Conservation (phyloP, 495 filamentous ascomycete species). For the Penicillium angulare region DNA sequence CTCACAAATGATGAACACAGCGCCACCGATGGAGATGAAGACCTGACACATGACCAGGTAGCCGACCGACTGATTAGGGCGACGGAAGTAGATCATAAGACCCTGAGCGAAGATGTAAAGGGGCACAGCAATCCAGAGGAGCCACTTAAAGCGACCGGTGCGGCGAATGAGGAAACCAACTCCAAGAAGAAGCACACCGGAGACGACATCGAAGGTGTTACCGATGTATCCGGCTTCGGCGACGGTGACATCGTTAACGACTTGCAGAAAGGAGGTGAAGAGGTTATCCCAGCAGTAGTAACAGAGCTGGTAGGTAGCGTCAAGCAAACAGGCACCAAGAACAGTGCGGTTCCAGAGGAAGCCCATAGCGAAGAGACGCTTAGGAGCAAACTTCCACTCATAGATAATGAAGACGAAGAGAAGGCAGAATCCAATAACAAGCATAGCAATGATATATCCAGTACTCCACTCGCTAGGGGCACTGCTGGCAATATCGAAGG, state of each 20-base stretch:
- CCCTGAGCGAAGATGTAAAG: conserved; percentile 54
- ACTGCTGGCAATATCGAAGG: conserved; percentile 50
- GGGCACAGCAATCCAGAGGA: conserved; percentile 56
- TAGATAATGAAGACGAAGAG: conserved; percentile 53
- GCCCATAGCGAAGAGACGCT: conserved; percentile 51
- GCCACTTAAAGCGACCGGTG: conserved; percentile 52
- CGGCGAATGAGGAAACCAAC: conserved; percentile 51
- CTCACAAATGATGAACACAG: conserved; percentile 56
- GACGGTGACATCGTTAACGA: conserved; percentile 61
- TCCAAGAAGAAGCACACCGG: conserved; percentile 42
- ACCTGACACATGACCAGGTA: conserved; percentile 72
- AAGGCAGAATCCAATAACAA: conserved; percentile 53
- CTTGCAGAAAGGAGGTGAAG: conserved; percentile 71
- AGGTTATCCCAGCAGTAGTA: conserved; percentile 37
- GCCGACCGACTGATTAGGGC: conserved; percentile 52
- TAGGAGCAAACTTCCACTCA: conserved; percentile 52
- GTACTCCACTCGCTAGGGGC: conserved; percentile 46
- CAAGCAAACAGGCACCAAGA: conserved; percentile 56
- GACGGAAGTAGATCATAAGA: conserved; percentile 64
- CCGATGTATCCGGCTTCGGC: conserved; percentile 51
- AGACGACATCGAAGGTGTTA: conserved; percentile 48
- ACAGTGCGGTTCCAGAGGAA: conserved; percentile 61
- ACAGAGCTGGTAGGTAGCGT: conserved; percentile 55
- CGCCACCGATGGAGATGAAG: conserved; percentile 63
- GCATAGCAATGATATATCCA: conserved; percentile 49